These are phyloP conservation scores for Zygotorulaspora chibaensis DNA, from an alignment of 805 yeast species.

Conservation along the genomic window DNA sequence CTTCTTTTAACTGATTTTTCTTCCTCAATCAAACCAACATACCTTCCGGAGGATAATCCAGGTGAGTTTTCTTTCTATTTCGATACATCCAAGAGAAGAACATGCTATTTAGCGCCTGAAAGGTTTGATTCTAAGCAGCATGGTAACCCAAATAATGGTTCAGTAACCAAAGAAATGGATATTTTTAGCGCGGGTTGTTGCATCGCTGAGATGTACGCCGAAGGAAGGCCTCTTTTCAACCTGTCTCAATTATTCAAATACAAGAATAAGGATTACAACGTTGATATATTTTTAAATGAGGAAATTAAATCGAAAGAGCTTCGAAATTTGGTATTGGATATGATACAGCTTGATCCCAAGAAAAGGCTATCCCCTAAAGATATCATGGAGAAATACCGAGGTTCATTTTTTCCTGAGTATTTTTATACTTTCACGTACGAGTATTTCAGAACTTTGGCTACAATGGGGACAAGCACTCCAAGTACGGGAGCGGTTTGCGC, in stretches of 20 bases:
- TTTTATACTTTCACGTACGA: constrained; percentile 68
- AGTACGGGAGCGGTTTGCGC: constrained; percentile 16
- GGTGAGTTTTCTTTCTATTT: constrained; percentile 87
- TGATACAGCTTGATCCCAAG: constrained; percentile 62
- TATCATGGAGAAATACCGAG: constrained; percentile 49
- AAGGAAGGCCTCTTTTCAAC: constrained; percentile 83
- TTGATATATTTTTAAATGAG: constrained; percentile 32
- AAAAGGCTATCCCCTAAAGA: constrained; percentile 54
- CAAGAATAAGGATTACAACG: constrained; percentile 60
- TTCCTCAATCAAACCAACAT: constrained; percentile 67
- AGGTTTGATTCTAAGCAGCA: constrained; percentile 47
- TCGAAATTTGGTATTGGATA: constrained; percentile 51
- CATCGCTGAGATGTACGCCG: constrained; percentile 81
- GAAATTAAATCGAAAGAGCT: constrained; percentile 50
- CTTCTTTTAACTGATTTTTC: constrained; percentile 78
- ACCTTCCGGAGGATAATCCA: constrained; percentile 88
- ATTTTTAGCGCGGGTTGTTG: constrained; percentile 81
- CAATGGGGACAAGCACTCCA: constrained; percentile 23
- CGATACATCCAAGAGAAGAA: constrained; percentile 81
- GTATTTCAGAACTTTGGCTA: constrained; percentile 48
- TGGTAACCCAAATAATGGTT: constrained; percentile 26
- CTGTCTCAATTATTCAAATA: constrained; percentile 83
- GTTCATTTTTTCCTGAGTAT: constrained; percentile 55
- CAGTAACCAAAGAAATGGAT: constrained; percentile 66
- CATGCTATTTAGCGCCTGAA: constrained; percentile 93